A percentile compares a stretch with the other conserved stretches of the same genome.
Evolutionary conservation across 352 stramenopile genomes (phyloP).

Genomic region (Phytopythium vexans): DNA sequence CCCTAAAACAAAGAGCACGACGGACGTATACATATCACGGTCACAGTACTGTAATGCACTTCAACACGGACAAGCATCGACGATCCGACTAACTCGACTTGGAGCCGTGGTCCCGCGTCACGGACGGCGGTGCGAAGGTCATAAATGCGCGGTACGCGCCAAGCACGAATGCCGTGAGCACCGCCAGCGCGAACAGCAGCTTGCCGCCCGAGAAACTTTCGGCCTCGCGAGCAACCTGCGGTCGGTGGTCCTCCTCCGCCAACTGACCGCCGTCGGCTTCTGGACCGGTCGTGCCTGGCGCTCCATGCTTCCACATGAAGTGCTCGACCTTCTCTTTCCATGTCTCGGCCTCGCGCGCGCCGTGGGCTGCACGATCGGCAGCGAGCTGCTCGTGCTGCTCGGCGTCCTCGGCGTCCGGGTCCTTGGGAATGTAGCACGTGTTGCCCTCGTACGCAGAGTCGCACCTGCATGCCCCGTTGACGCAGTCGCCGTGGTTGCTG

Average conservation of each 20-base stretch:
- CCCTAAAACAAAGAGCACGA: background rate
- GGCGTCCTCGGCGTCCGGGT: constrained; percentile 33
- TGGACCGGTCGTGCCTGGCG: constrained; percentile 9
- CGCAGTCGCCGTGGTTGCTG: constrained; percentile 74
- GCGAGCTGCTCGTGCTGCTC: constrained; percentile 16
- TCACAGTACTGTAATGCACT: background rate
- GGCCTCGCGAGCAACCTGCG: constrained; percentile 11
- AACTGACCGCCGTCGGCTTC: background rate
- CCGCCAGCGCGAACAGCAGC: constrained; percentile 33
- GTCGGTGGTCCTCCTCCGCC: background rate
- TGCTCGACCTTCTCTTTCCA: constrained; percentile 64
- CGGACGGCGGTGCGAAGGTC: constrained; percentile 3
- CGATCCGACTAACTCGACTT: constrained; percentile 28
- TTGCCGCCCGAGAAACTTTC: constrained; percentile 29
- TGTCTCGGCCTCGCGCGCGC: constrained; percentile 33
- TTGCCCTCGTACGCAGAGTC: constrained; percentile 69
- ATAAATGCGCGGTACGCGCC: constrained; percentile 41
- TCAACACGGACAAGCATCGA: too few species aligned
- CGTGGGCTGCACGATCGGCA: constrained; percentile 13
- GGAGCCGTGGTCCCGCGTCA: constrained; percentile 5
- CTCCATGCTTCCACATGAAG: constrained; percentile 46
- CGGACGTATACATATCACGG: background rate
- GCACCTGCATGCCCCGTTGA: constrained; percentile 76
- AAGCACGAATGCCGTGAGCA: constrained; percentile 42
- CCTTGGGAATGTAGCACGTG: constrained; percentile 80